These are phyloP conservation scores for Cucurbitaria berberidis DNA, from an alignment of 2,329 filamentous ascomycete species.

Conservation along the genomic window DNA sequence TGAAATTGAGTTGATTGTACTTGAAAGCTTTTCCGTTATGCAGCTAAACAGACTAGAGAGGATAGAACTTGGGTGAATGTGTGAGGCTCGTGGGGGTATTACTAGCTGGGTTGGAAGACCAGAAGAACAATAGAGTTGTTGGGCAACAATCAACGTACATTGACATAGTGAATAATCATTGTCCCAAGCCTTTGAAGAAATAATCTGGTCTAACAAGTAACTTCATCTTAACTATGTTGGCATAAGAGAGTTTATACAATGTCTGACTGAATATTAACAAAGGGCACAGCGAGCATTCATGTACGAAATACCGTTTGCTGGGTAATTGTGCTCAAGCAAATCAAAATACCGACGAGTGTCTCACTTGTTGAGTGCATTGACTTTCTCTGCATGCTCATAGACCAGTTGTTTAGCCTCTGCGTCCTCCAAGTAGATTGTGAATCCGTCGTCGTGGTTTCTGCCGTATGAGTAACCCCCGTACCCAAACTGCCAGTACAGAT, in stretches of 20 bases:
- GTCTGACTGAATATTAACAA: too few relatives aligned
- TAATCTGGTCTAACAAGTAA: too few relatives aligned
- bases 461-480: conserved; percentile 60
- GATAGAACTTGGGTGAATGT: not conserved
- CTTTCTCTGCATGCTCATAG: conserved; percentile 29
- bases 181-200: too few relatives aligned
- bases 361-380: conserved; percentile 27
- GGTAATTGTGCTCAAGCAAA: not conserved
- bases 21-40: not conserved
- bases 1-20: too few relatives aligned
- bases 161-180: too few relatives aligned
- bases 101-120: too few relatives aligned
- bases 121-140: too few relatives aligned
- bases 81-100: not conserved
- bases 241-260: too few relatives aligned
- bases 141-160: too few relatives aligned
- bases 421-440: conserved; percentile 61
- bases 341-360: not conserved
- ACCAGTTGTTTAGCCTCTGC: conserved; percentile 27
- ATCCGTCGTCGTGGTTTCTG: conserved; percentile 62
- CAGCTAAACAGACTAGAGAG: not conserved
- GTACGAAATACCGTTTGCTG: not conserved
- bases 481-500: conserved; percentile 65
- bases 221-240: too few relatives aligned
- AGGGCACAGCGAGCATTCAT: too few relatives aligned